Percentiles rank a stretch among this genome's conserved stretches.
Conservation (phyloP, 768 basidiomycete genomes). For the Termitomyces titanicus region DNA sequence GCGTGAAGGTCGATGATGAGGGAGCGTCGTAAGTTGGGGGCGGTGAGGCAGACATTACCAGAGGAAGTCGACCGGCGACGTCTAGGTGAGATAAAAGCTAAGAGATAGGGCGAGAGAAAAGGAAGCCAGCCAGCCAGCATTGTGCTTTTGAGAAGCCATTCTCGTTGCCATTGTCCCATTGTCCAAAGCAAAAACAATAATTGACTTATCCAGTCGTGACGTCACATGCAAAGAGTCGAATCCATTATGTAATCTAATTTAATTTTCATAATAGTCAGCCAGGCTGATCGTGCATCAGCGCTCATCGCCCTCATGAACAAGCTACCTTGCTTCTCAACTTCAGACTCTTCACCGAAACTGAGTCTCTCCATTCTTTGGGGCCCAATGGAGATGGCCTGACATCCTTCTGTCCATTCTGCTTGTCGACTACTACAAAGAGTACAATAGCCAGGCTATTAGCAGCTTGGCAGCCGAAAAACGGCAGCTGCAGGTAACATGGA, state of each 20-base stretch:
- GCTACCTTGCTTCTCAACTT: too few relatives aligned
- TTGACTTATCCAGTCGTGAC: neutral
- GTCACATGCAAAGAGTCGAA: too few relatives aligned
- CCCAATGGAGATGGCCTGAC: neutral
- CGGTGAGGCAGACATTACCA: conserved; percentile 32
- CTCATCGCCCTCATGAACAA: too few relatives aligned
- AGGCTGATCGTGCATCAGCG: too few relatives aligned
- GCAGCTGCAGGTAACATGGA: too few relatives aligned
- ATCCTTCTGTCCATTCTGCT: too few relatives aligned
- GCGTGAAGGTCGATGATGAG: conserved; percentile 48
- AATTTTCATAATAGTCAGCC: too few relatives aligned
- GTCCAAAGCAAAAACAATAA: neutral
- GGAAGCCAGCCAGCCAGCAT: conserved; percentile 4
- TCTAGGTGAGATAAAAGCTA: conserved; percentile 17
- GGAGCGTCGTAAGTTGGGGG: conserved; percentile 57
- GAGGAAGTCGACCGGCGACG: conserved; percentile 51
- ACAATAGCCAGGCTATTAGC: too few relatives aligned
- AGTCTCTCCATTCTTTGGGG: neutral
- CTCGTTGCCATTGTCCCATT: neutral
- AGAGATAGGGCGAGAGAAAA: conserved; percentile 13
- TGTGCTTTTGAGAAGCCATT: conserved; percentile 16
- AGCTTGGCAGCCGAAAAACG: too few relatives aligned
- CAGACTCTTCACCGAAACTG: neutral
- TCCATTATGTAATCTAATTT: too few relatives aligned
- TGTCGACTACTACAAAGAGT: too few relatives aligned